These are phyloP conservation scores for Amborella trichopoda DNA, from an alignment of 164 flowering plant genomes.

Conservation along the genomic window DNA sequence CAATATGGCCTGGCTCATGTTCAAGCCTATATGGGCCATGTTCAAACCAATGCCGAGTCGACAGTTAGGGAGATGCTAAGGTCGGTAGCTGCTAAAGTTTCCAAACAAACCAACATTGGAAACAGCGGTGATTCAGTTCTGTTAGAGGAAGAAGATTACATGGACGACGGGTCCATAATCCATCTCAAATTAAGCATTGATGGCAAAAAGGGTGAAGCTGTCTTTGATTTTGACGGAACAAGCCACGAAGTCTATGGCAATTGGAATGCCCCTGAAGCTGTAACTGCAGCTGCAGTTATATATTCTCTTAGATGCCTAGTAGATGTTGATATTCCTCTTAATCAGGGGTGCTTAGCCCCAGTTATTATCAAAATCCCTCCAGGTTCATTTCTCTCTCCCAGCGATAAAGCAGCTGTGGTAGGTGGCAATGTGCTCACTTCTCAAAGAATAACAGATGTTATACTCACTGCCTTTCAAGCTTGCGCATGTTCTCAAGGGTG, in stretches of 20 bases:
- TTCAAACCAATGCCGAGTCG: conserved; percentile 83
- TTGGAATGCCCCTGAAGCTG: conserved; percentile 99
- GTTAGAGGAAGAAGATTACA: conserved; percentile 88
- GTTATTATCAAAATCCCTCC: conserved; percentile 67
- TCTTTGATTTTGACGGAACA: conserved; percentile 79
- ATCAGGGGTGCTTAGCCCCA: conserved; percentile 96
- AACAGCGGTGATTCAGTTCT: conserved; percentile 17
- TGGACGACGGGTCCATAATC: conserved; percentile 94
- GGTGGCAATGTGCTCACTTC: conserved; percentile 98
- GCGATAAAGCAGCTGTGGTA: conserved; percentile 94
- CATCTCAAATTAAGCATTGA: conserved; percentile 74
- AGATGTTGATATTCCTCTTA: conserved; percentile 87
- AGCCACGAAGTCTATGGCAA: conserved; percentile 95
- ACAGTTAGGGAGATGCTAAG: conserved; percentile 98
- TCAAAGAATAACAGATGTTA: conserved; percentile 88
- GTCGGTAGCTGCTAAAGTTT: conserved; percentile 49
- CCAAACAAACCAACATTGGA: conserved; percentile 13
- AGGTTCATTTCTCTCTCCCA: conserved; percentile 94
- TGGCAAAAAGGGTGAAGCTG: conserved; percentile 67
- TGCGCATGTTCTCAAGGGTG: conserved; percentile 99
- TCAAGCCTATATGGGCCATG: conserved; percentile 91
- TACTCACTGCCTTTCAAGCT: conserved; percentile 89
- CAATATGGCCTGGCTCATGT: conserved; percentile 79
- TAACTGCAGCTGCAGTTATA: conserved; percentile 89
- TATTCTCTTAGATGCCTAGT: conserved; percentile 93